Evolutionary conservation across 2,329 filamentous ascomycete species (phyloP).

Genomic region (Exserohilum turcica): DNA sequence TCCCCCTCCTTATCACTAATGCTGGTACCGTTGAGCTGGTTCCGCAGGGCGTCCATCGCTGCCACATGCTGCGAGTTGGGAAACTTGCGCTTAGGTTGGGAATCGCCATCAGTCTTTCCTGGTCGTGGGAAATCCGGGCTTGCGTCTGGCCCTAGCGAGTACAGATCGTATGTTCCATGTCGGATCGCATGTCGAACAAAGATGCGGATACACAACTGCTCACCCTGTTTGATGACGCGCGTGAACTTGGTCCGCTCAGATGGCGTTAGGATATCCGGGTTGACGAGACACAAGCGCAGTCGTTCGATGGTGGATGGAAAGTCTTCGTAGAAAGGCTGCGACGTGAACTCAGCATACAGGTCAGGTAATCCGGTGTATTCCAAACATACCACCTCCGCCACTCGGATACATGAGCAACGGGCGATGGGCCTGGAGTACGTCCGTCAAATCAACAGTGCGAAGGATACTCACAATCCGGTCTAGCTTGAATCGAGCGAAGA

Average conservation of each 20-base stretch:
- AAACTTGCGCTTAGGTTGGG: background rate
- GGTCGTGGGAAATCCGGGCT: constrained; percentile 8
- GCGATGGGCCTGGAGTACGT: background rate
- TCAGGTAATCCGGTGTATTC: too few species aligned
- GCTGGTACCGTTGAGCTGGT: background rate
- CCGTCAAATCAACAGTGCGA: background rate
- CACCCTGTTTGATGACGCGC: background rate
- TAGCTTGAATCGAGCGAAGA: background rate
- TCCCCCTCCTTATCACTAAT: background rate
- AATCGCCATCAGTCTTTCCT: background rate
- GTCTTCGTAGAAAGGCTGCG: constrained; percentile 11
- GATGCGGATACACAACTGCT: constrained; percentile 4
- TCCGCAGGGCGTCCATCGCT: background rate
- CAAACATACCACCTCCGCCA: too few species aligned
- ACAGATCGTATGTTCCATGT: constrained; percentile 6
- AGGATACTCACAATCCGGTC: constrained; percentile 9
- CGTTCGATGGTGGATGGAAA: constrained; percentile 16
- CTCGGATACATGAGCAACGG: too few species aligned
- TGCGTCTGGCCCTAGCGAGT: constrained; percentile 7
- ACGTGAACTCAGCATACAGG: background rate
- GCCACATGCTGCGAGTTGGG: background rate
- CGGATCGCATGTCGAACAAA: constrained; percentile 14
- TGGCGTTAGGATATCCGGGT: background rate
- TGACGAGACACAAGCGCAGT: constrained; percentile 12
- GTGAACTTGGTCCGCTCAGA: constrained; percentile 2